These are phyloP conservation scores for Lactarius sanguifluus DNA, from an alignment of 768 basidiomycete genomes.

Conservation along the genomic window DNA sequence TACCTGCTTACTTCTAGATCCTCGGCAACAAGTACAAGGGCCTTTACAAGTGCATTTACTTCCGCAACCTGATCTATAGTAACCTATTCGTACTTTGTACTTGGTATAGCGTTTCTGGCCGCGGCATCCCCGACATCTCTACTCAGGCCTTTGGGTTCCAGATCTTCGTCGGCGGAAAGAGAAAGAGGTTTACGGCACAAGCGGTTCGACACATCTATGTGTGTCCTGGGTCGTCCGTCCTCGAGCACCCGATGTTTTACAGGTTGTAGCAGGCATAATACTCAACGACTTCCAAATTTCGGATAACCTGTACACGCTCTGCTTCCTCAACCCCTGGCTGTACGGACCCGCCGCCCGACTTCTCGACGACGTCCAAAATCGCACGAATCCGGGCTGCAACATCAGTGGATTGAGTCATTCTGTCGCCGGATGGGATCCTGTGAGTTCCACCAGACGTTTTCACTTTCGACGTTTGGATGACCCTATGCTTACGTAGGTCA, in stretches of 20 bases:
- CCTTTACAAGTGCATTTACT: background rate
- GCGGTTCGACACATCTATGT: background rate
- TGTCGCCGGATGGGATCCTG: background rate
- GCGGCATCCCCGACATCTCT: background rate
- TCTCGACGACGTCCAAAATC: background rate
- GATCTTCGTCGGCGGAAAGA: background rate
- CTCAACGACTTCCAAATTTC: background rate
- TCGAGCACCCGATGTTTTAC: background rate
- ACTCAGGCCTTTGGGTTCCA: background rate
- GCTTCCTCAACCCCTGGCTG: background rate
- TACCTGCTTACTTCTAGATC: background rate
- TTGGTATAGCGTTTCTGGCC: background rate
- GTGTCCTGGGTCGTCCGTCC: background rate
- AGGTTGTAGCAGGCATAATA: background rate
- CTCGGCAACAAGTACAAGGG: too few relatives aligned
- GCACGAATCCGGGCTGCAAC: background rate
- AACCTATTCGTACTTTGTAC: background rate
- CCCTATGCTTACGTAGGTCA: background rate
- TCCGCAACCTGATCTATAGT: background rate
- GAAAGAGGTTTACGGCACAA: background rate
- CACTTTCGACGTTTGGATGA: background rate
- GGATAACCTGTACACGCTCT: background rate
- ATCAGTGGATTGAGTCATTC: background rate
- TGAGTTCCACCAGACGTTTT: background rate
- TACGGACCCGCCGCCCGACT: background rate